A percentile compares a stretch with the other conserved stretches of the same genome.
phyloP scores from a whole-genome alignment of 305 asterid genomes.

The Ilex paraguariensis region DNA sequence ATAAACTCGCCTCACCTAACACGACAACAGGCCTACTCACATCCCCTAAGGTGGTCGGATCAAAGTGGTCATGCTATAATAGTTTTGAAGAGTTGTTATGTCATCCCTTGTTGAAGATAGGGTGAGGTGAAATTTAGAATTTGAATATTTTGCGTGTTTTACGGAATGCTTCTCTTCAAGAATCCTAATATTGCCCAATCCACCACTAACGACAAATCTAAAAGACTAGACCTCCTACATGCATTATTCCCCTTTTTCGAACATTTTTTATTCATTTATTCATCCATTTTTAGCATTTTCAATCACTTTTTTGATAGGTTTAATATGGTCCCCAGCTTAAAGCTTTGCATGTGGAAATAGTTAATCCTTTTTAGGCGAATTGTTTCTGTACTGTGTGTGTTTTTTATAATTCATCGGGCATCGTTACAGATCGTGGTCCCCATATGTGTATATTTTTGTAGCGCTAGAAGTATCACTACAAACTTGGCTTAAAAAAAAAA shows the following conservation, averaged over 20 bases:
- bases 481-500: not conserved
- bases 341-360: conserved; percentile 15
- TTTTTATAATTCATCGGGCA: conserved; percentile 3
- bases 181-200: not conserved
- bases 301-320: conserved; percentile 19
- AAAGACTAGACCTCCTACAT: not conserved
- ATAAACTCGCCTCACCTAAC: too few relatives aligned
- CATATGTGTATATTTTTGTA: conserved; percentile 20
- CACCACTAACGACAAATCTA: not conserved
- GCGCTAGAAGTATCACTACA: conserved; percentile 5
- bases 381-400: conserved; percentile 15
- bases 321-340: conserved; percentile 39
- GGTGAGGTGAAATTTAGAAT: conserved; percentile 13
- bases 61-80: conserved; percentile 19
- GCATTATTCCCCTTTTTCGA: not conserved
- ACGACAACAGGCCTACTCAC: too few relatives aligned
- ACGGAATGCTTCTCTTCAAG: conserved; percentile 3
- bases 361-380: conserved; percentile 17
- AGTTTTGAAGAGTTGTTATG: conserved; percentile 1
- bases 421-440: conserved; percentile 33
- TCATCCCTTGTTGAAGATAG: conserved; percentile 12
- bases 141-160: conserved; percentile 7
- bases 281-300: not conserved
- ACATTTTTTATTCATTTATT: not conserved
- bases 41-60: not conserved